Evolutionary conservation across 1,139 yeast genomes (phyloP), one percentile per base, ranked within the genome.

Genomic region (Suzukiozyma palmioleophila): DNA sequence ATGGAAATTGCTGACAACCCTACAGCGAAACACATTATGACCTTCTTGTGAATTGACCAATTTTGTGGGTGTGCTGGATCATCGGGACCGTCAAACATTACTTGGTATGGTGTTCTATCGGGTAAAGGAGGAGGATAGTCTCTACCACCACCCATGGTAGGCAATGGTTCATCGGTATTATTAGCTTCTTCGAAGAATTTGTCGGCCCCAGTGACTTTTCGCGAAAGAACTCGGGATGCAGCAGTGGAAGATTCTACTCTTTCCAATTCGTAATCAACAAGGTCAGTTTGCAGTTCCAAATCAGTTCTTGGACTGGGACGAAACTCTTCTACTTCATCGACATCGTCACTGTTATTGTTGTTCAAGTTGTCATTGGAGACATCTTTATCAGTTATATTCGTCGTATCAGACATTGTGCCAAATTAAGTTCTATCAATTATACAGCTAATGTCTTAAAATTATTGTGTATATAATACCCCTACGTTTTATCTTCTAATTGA

Each of bases 1-100:
- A 62, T 59, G 21, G 60, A 47, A 38, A 67, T 54, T 1, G 73
- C 71, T 32, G 57, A 42, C 40, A 59, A 52, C 8, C 64, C 73
- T n/a, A 67, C 58, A 15, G 60, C 50, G 3, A 48, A 43, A 35
- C 62, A 54, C 11, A 51, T 53, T 3, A 49, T 24, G 3, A 65
- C 15, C 47, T 73, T 73, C 25, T 52, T 56, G 26, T 35, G 29
- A 22, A 60, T 28, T 2, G 73, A 50, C 69, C 74, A 76, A 50
- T 77, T 77, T 42, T 62, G 65, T 0, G 83, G 82, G 47, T 64
- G 69, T 0, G 45, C 36, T 1, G 79, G 78, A 50, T 77, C 83
- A 21, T 69, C 62, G 1, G 73, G 70, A 1, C 81, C 80, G 44
- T 70, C 75, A 48, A 60, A 77, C 30, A 59, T 53, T n/a, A 68